These are phyloP conservation scores for Rhipidocladum racemiflorum DNA, from an alignment of 176 grass and related monocot genomes.

Conservation along the genomic window DNA sequence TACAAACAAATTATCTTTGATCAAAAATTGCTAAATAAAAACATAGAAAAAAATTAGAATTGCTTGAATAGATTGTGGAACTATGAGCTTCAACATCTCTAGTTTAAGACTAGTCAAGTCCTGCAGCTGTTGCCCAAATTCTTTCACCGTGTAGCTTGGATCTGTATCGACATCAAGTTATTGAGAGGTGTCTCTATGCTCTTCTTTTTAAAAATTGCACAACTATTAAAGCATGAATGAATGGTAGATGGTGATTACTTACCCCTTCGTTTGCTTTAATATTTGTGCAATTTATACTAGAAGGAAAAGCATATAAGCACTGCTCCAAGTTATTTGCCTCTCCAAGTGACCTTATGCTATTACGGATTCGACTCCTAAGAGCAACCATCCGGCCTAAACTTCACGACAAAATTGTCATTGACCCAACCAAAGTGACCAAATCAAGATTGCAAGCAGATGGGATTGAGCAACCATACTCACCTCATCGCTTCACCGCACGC, in stretches of 20 bases:
- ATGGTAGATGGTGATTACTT: too few species aligned
- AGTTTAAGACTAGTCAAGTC: constrained; percentile 80
- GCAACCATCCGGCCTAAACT: background rate
- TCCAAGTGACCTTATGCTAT: too few species aligned
- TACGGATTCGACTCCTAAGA: background rate
- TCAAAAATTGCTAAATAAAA: too few species aligned
- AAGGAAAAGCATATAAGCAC: too few species aligned
- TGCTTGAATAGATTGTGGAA: constrained; percentile 62
- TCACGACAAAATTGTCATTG: background rate
- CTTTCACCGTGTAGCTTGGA: constrained; percentile 63
- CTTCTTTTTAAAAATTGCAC: too few species aligned
- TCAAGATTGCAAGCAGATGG: background rate
- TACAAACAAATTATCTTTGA: too few species aligned
- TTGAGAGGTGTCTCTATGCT: too few species aligned
- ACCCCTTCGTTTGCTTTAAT: too few species aligned
- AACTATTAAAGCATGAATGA: too few species aligned
- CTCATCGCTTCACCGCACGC: background rate
- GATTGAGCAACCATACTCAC: background rate
- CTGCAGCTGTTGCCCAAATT: constrained; percentile 75
- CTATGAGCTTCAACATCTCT: constrained; percentile 81
- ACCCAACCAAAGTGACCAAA: background rate
- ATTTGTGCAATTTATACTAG: too few species aligned
- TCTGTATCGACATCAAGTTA: constrained; percentile 67
- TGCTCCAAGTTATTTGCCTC: too few species aligned
- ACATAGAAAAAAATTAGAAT: too few species aligned